Evolutionary conservation across 2,329 filamentous ascomycete genomes (phyloP).

Genomic region (Epicoccum sorghinum): DNA sequence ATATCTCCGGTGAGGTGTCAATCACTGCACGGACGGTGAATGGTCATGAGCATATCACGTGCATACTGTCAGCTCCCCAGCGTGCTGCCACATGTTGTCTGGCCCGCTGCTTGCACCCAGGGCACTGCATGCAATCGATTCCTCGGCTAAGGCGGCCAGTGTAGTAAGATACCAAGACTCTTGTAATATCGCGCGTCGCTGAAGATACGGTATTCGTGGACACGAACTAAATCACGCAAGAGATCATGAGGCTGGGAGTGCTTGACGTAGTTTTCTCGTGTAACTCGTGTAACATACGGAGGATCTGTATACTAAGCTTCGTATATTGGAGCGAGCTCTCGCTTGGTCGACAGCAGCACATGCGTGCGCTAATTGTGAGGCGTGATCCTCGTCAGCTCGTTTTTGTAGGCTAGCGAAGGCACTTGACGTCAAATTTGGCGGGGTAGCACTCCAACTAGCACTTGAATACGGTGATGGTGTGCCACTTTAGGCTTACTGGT

Average conservation of each 20-base stretch:
- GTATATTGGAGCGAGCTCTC: background rate
- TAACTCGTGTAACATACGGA: background rate
- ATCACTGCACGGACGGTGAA: conserved; percentile 4
- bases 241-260: background rate
- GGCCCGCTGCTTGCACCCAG: conserved; percentile 7
- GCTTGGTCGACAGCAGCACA: conserved; percentile 25
- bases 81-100: conserved; percentile 8
- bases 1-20: conserved; percentile 4
- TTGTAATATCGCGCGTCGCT: background rate
- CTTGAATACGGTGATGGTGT: conserved; percentile 13
- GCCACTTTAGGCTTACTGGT: conserved; percentile 13
- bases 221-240: background rate
- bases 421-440: conserved; percentile 23
- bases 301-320: conserved; percentile 1
- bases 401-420: conserved; percentile 8
- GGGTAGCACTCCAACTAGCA: conserved; percentile 22
- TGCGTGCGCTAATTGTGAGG: conserved; percentile 15
- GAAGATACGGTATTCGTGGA: background rate
- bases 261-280: background rate
- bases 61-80: conserved; percentile 6
- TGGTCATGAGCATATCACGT: conserved; percentile 8
- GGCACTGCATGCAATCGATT: background rate
- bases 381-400: conserved; percentile 13
- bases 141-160: conserved; percentile 3
- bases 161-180: conserved; percentile 4